Base-by-base conservation (phyloP, 768 basidiomycete genomes). In the Trametes punicea region DNA sequence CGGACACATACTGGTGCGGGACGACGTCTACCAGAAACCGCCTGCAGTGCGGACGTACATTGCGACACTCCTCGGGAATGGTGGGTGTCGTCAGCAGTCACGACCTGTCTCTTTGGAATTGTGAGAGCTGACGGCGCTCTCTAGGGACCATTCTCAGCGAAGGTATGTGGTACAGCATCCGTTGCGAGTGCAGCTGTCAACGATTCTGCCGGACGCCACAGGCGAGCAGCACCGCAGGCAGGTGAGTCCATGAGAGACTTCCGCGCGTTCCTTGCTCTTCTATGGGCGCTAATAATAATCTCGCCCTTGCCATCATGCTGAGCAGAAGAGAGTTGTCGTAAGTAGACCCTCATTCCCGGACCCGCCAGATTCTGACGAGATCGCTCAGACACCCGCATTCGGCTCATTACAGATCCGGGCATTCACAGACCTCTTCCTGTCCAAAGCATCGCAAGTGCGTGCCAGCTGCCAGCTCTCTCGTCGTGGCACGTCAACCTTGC, bases 301-400 rank as follows among this genome's bases (percentile, higher is more conserved):
- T 8, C 4, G 6, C 13, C 11, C 8, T 15, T 42, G 30, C 18
- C 27, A 23, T 21, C n/a, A n/a, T 29, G 21, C 6, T 9, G 33
- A 25, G 33, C 23, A 49, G 47, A 49, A 49, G 34, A 49, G 47
- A 23, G 33, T 49, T 3, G 47, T 49, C 16, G 47, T 49, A 10
- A 33, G 51, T 23, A 11, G 5, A 9, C 4, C 5, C 45, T 16
- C 45, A 18, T 16, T 13, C 15, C 1, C 5, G n/a, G n/a, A n/a
- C n/a, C n/a, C n/a, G n/a, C n/a, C n/a, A n/a, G n/a, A n/a, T n/a
- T n/a, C n/a, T 36, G 34, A 36, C 34, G 6, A 23, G 8, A n/a
- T 25, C n/a, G 2, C 21, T 3, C 39, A 76, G 85, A 87, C 85
- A 59, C 85, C 85, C 13, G 84, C 84, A 0, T 88, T 88, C 61